Conservation (phyloP, 1,139 yeast species). For the Suhomyces anneliseae region DNA sequence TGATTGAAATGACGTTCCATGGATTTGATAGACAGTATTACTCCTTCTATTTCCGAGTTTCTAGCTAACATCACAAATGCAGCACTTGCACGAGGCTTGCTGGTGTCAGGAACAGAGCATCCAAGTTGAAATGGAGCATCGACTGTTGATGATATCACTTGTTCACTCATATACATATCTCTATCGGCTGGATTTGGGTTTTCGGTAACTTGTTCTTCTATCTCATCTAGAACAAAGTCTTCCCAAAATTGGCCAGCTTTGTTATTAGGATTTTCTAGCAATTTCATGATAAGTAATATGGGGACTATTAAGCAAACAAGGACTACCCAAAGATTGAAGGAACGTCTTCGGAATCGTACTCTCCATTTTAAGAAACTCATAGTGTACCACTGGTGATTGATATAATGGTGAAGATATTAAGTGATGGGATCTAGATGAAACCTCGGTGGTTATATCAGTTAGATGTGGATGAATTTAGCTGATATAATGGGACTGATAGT, state of each 20-base stretch:
- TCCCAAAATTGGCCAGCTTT: slow-evolving; percentile 7
- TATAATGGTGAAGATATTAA: too few species aligned
- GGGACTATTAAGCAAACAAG: not conserved
- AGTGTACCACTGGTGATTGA: too few species aligned
- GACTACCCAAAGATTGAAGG: not conserved
- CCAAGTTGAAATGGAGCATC: slow-evolving; percentile 55
- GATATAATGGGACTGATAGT: too few species aligned
- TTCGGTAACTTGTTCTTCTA: not conserved
- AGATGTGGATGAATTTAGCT: too few species aligned
- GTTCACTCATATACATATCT: slow-evolving; percentile 26
- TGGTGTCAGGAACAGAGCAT: slow-evolving; percentile 43
- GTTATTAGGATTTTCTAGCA: not conserved
- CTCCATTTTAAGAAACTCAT: not conserved
- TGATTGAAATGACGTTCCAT: slow-evolving; percentile 86
- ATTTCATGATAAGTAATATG: too few species aligned
- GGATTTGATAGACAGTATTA: slow-evolving; percentile 64
- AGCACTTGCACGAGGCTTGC: slow-evolving; percentile 59
- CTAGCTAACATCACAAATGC: slow-evolving; percentile 82
- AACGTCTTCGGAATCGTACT: not conserved
- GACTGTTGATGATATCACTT: slow-evolving; percentile 26
- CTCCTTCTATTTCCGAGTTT: slow-evolving; percentile 71
- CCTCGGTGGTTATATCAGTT: too few species aligned
- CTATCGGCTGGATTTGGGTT: not conserved
- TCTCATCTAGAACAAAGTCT: slow-evolving; percentile 1
- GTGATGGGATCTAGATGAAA: too few species aligned